These are phyloP conservation scores for Fusarium pininemorale DNA, from an alignment of 2,329 filamentous ascomycete genomes.

Conservation along the genomic window DNA sequence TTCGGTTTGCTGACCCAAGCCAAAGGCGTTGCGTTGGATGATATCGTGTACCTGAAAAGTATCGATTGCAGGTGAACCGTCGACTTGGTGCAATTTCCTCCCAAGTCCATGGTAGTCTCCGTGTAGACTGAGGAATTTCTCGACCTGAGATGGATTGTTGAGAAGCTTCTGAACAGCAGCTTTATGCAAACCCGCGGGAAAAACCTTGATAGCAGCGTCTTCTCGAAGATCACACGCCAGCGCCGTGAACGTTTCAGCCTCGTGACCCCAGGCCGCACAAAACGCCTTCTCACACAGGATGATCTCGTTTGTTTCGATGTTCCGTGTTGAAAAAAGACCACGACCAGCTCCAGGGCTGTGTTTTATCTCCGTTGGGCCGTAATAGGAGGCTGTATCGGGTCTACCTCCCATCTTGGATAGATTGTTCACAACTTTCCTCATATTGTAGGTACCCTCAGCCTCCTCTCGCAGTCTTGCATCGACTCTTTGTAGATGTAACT, in stretches of 20 bases:
- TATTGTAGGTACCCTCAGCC: constrained; percentile 32
- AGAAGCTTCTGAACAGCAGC: constrained; percentile 40
- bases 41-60: constrained; percentile 48
- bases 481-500: constrained; percentile 29
- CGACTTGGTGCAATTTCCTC: constrained; percentile 35
- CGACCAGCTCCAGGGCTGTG: constrained; percentile 43
- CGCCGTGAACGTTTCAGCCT: constrained; percentile 42
- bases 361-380: constrained; percentile 40
- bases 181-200: constrained; percentile 45
- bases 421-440: constrained; percentile 32
- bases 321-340: constrained; percentile 49
- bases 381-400: constrained; percentile 44
- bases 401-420: constrained; percentile 43
- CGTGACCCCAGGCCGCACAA: constrained; percentile 45
- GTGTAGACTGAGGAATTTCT: constrained; percentile 35
- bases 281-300: constrained; percentile 50
- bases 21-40: constrained; percentile 47
- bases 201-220: constrained; percentile 41
- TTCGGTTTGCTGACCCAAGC: constrained; percentile 40
- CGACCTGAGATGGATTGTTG: constrained; percentile 40
- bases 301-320: constrained; percentile 44
- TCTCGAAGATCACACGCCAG: constrained; percentile 47
- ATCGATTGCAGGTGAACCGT: constrained; percentile 39
- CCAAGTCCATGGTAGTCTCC: constrained; percentile 43
- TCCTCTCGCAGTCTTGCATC: constrained; percentile 40